Conservation (phyloP, 1,139 yeast species). For the Yarrowia galli region DNA sequence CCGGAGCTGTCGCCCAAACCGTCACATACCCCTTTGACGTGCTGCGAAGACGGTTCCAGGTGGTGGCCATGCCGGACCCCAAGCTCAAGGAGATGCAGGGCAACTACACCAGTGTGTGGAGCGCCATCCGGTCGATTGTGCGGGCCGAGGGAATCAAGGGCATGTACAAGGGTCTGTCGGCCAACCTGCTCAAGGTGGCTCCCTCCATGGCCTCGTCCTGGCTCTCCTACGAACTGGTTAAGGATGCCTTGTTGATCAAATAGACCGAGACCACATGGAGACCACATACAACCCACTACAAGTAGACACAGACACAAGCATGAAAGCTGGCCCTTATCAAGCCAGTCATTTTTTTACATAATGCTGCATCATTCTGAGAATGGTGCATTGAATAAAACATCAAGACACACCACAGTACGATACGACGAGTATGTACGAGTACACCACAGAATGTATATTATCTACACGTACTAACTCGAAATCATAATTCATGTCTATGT, state of each 20-base stretch:
- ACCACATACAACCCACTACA: too few relatives aligned
- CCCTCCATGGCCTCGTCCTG: slow-evolving; percentile 97
- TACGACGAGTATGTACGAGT: too few relatives aligned
- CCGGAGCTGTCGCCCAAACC: slow-evolving; percentile 86
- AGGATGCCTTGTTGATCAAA: slow-evolving; percentile 49
- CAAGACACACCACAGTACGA: too few relatives aligned
- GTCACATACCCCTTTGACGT: slow-evolving; percentile 91
- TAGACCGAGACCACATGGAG: slow-evolving; percentile 3
- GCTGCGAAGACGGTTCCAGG: slow-evolving; percentile 88
- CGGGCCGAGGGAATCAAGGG: slow-evolving; percentile 79
- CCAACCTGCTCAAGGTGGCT: slow-evolving; percentile 87
- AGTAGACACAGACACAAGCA: slow-evolving; percentile 1
- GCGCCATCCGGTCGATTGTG: slow-evolving; percentile 74
- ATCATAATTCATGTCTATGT: slow-evolving; percentile 31
- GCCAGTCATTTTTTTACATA: not conserved
- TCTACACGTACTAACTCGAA: not conserved
- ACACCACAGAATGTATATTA: too few relatives aligned
- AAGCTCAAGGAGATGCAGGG: slow-evolving; percentile 41
- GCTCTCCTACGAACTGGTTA: slow-evolving; percentile 79
- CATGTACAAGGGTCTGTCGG: slow-evolving; percentile 85
- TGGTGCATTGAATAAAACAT: slow-evolving; percentile 1
- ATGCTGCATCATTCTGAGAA: not conserved
- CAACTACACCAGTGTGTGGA: slow-evolving; percentile 70
- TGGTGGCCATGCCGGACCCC: slow-evolving; percentile 68
- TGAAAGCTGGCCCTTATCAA: not conserved